These are phyloP conservation scores for Ceratobasidium sp. DNA, from an alignment of 1,284 basidiomycete species.

Conservation along the genomic window DNA sequence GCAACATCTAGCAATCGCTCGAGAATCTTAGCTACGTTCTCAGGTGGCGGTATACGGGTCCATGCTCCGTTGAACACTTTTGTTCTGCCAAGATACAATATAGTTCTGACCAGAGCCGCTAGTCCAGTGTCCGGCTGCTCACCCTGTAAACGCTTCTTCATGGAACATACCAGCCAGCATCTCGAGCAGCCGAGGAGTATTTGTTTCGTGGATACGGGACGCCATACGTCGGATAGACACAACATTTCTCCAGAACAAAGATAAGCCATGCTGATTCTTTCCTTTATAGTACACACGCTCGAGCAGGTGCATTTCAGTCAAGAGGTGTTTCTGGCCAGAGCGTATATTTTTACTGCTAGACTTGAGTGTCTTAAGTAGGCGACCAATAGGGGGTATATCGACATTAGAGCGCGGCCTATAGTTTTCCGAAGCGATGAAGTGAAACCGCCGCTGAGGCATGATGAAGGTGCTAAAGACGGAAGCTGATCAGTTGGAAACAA, in stretches of 20 bases:
- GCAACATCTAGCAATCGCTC: constrained; percentile 43
- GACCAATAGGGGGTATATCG: constrained; percentile 25
- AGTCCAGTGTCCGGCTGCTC: constrained; percentile 50
- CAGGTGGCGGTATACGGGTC: constrained; percentile 50
- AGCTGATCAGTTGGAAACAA: constrained; percentile 5
- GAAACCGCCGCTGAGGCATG: constrained; percentile 34
- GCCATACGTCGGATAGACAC: constrained; percentile 71
- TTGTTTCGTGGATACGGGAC: constrained; percentile 63
- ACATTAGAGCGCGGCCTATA: constrained; percentile 29
- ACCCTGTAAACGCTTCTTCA: constrained; percentile 63
- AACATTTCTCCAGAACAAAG: constrained; percentile 78
- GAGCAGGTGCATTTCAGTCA: constrained; percentile 71
- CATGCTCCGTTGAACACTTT: constrained; percentile 50
- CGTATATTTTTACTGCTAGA: constrained; percentile 66
- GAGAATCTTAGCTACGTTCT: constrained; percentile 46
- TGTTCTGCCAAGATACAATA: constrained; percentile 44
- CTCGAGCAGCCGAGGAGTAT: constrained; percentile 63
- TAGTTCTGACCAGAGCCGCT: constrained; percentile 15
- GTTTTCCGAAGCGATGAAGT: constrained; percentile 35
- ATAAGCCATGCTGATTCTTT: constrained; percentile 80
- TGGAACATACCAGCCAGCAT: constrained; percentile 71
- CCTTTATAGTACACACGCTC: constrained; percentile 81
- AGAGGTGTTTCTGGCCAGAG: constrained; percentile 60
- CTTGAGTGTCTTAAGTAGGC: constrained; percentile 72
- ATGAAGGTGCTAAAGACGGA: neutral